Base-by-base conservation (phyloP, 2,329 filamentous ascomycete genomes). In the Colletotrichum sp. region DNA sequence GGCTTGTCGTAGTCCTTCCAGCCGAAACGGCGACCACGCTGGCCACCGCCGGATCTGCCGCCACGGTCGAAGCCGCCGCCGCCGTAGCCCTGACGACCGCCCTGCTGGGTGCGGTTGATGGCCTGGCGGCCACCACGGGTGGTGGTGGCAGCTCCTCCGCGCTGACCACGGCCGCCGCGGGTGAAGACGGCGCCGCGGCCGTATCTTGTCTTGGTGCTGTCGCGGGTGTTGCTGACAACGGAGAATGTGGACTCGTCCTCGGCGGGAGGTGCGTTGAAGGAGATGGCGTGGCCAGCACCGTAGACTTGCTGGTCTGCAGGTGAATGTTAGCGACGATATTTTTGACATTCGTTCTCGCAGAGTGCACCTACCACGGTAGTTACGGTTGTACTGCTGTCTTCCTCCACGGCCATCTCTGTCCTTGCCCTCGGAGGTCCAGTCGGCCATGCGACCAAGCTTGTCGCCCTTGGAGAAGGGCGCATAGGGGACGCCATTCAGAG, bases 1-100 rank as follows among this genome's bases (percentile, higher is more conserved):
- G 97, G 97, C 93, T 99, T 99, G 89, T 99, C 97, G 85, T 96
- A 98, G 85, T 99, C 97, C 88, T 97, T 98, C 96, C 97, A 99
- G 84, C 97, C 97, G 83, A 98, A 98, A 80, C 97, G 93, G 80
- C 97, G 94, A 68, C 95, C 95, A 79, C 94, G 89, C 62, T 93
- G 92, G 81, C 93, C 93, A 71, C 93, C 90, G 69, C 91, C 92
- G 77, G 90, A 90, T 73, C 95, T 91, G 39, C 93, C 94, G 64
- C 94, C 93, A 83, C 92, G 92, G 82, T 97, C 94, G 83, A 96
- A 95, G 80, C 90, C 83, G 77, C 89, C 87, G 80, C 90, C 83
- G 77, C 89, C 87, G 78, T 90, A 90, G 79, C 91, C 91, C 80
- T 91, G 90, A 82, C 95, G 92, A 70, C 92, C 93, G 82, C 92